These are phyloP conservation scores for Nakazawaea wyomingensis DNA, from an alignment of 805 yeast species.

Conservation along the genomic window DNA sequence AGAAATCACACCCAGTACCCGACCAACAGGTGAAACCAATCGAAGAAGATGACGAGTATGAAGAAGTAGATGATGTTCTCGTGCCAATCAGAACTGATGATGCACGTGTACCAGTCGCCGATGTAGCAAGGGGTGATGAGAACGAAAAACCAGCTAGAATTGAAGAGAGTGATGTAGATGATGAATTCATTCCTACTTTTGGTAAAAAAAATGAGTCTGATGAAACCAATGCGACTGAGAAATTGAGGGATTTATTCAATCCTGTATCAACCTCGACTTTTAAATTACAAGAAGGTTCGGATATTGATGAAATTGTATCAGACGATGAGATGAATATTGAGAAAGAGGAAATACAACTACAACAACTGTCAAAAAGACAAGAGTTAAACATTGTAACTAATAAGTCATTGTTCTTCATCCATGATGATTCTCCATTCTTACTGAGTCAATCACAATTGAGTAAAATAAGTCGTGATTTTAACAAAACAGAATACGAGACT, in stretches of 20 bases:
- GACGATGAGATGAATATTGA: constrained; percentile 31
- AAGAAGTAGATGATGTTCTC: constrained; percentile 12
- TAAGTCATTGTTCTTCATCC: constrained; percentile 71
- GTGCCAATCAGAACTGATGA: no score
- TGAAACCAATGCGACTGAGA: constrained; percentile 26
- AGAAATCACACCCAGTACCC: constrained; percentile 24
- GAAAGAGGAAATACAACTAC: constrained; percentile 8
- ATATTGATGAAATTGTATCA: constrained; percentile 9
- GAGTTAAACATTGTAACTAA: constrained; percentile 8
- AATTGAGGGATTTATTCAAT: constrained; percentile 33
- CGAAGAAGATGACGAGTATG: constrained; percentile 7
- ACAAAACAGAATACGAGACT: constrained; percentile 47
- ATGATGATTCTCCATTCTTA: constrained; percentile 80
- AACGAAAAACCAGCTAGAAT: constrained; percentile 20
- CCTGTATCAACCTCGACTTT: constrained; percentile 15
- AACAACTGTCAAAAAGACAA: neutral
- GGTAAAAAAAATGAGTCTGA: constrained; percentile 16
- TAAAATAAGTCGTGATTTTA: constrained; percentile 40
- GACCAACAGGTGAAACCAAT: constrained; percentile 15
- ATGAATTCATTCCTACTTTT: constrained; percentile 33
- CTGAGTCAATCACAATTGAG: constrained; percentile 78
- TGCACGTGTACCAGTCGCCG: no score
- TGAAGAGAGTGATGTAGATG: constrained; percentile 16
- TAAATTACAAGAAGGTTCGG: constrained; percentile 19
- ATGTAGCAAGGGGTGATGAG: no score